Evolutionary conservation across 192 early-diverging fungal species (phyloP).

Genomic region (Coemansia sp.): DNA sequence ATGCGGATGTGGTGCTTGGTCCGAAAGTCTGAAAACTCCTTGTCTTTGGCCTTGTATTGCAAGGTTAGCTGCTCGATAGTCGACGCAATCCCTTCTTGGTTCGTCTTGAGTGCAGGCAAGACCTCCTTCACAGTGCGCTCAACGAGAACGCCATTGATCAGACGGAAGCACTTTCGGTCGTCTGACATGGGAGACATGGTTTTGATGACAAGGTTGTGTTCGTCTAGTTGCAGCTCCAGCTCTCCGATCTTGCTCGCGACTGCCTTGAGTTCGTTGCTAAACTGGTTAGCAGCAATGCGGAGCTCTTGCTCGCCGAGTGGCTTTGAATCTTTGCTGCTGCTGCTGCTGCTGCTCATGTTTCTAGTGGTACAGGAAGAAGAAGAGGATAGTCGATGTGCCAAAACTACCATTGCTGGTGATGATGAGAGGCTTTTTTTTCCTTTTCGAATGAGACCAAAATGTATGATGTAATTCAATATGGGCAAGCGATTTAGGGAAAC

Average conservation of each 20-base stretch:
- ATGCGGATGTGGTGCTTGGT: slow-evolving; percentile 88
- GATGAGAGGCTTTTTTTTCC: neutral
- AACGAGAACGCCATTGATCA: slow-evolving; percentile 92
- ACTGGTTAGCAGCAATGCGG: slow-evolving; percentile 56
- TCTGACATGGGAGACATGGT: slow-evolving; percentile 79
- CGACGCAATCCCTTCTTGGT: slow-evolving; percentile 77
- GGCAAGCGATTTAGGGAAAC: neutral
- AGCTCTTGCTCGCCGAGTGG: slow-evolving; percentile 43
- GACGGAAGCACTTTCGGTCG: slow-evolving; percentile 88
- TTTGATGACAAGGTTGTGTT: slow-evolving; percentile 86
- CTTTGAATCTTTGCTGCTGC: neutral
- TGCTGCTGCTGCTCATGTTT: slow-evolving; percentile 11
- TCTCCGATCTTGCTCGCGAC: slow-evolving; percentile 92
- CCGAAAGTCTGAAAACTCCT: slow-evolving; percentile 83
- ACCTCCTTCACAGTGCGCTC: slow-evolving; percentile 93
- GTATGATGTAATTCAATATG: neutral
- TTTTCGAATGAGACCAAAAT: neutral
- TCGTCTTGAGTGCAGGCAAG: slow-evolving; percentile 81
- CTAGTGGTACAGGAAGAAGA: neutral
- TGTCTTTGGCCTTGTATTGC: slow-evolving; percentile 86
- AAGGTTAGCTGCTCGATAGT: slow-evolving; percentile 75
- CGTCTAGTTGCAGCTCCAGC: slow-evolving; percentile 88
- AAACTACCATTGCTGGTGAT: neutral
- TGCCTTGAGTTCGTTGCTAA: slow-evolving; percentile 74
- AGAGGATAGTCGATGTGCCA: neutral